These are phyloP conservation scores for Aphanomyces astaci DNA, from an alignment of 352 stramenopile species.

Conservation along the genomic window DNA sequence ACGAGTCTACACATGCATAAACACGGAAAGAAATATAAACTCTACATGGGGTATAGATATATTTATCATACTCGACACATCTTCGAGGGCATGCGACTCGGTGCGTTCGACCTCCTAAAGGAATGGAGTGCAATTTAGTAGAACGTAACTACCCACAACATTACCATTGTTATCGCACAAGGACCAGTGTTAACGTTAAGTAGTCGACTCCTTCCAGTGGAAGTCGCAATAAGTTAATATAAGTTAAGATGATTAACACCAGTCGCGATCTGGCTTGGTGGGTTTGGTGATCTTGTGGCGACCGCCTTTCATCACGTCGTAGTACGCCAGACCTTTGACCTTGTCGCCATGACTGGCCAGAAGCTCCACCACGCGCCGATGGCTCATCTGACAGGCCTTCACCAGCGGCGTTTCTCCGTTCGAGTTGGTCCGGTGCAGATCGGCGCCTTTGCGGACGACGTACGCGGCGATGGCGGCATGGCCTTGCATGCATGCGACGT, in stretches of 20 bases:
- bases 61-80: not conserved
- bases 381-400: constrained; percentile 76
- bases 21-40: not conserved
- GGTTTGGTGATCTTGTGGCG: not conserved
- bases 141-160: too few relatives aligned
- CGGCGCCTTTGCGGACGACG: constrained; percentile 56
- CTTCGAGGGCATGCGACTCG: not conserved
- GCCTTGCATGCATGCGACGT: constrained; percentile 67
- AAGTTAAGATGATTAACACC: not conserved
- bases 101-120: not conserved
- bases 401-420: constrained; percentile 61
- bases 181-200: too few relatives aligned
- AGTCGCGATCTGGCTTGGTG: not conserved
- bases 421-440: constrained; percentile 55
- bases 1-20: not conserved
- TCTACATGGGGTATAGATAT: not conserved
- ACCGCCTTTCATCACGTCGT: constrained; percentile 3
- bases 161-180: too few relatives aligned
- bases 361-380: constrained; percentile 69
- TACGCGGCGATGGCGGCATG: constrained; percentile 61
- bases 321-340: constrained; percentile 19
- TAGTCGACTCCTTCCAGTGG: not conserved
- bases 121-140: too few relatives aligned
- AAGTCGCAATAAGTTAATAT: not conserved
- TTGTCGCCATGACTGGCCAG: constrained; percentile 32